A percentile compares a stretch with the other conserved stretches of the same genome.
phyloP scores from a whole-genome alignment of 129 eudicot genomes.

The Flaveria linearis region DNA sequence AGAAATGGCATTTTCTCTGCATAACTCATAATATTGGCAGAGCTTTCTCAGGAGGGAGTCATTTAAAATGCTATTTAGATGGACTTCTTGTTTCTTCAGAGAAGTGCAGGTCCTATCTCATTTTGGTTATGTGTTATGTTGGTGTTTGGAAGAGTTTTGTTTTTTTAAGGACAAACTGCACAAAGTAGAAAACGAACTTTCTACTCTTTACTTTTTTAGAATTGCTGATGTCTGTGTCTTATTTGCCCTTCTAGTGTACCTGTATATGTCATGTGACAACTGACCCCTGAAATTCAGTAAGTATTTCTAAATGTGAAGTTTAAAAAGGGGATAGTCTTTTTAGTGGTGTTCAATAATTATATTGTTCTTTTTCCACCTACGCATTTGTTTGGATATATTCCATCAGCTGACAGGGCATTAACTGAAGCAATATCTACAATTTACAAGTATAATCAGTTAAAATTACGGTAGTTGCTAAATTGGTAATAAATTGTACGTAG shows the following conservation, averaged over 20 bases:
- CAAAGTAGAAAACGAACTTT: neutral
- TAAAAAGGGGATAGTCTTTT: neutral
- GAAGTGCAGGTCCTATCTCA: conserved; percentile 78
- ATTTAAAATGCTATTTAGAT: conserved; percentile 78
- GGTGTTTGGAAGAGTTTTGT: neutral
- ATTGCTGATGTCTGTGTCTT: neutral
- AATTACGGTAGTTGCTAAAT: conserved; percentile 2
- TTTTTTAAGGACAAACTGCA: conserved; percentile 2
- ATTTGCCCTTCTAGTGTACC: neutral
- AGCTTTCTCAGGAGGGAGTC: conserved; percentile 98
- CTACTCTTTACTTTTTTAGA: neutral
- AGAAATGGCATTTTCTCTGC: conserved; percentile 92
- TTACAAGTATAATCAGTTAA: neutral
- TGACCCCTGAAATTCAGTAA: neutral
- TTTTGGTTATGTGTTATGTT: neutral
- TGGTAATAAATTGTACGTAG: neutral
- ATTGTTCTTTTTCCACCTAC: neutral
- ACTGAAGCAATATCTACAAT: neutral
- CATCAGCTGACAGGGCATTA: neutral
- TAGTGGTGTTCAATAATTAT: neutral
- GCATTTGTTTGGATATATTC: conserved; percentile 2
- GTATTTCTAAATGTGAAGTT: neutral
- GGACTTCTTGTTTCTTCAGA: conserved; percentile 82
- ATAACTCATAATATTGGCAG: conserved; percentile 86
- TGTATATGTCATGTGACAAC: conserved; percentile 6